Evolutionary conservation across 805 yeast genomes (phyloP).

Genomic region (Saturnispora quitensis): DNA sequence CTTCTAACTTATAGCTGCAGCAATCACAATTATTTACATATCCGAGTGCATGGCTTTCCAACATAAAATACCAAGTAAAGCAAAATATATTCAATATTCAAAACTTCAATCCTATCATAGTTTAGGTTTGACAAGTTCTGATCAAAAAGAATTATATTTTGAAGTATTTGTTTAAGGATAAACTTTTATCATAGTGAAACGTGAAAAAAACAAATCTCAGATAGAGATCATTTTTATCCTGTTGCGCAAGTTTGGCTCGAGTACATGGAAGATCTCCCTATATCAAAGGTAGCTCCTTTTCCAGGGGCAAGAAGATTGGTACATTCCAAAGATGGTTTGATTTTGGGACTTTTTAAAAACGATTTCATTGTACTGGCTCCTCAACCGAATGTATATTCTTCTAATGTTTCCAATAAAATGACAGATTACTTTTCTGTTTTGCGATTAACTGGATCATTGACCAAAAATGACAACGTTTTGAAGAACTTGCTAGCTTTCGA

Average conservation of each 20-base stretch:
- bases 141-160: too few species aligned
- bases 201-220: not conserved
- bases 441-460: slow-evolving; percentile 8
- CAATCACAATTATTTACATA: too few species aligned
- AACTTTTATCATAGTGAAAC: too few species aligned
- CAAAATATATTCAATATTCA: too few species aligned
- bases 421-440: slow-evolving; percentile 8
- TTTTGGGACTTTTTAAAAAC: slow-evolving; percentile 8
- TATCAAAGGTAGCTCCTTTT: slow-evolving; percentile 5
- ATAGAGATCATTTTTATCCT: not conserved
- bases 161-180: too few species aligned
- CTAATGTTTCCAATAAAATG: slow-evolving; percentile 1
- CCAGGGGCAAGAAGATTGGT: slow-evolving; percentile 6
- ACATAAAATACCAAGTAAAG: too few species aligned
- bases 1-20: too few species aligned
- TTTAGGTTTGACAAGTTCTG: too few species aligned
- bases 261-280: slow-evolving; percentile 8
- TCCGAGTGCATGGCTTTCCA: too few species aligned
- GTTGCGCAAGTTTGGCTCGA: not conserved
- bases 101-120: too few species aligned
- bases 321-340: slow-evolving; percentile 13
- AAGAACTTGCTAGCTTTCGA: slow-evolving; percentile 7
- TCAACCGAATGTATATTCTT: not conserved
- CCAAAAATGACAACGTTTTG: slow-evolving; percentile 9
- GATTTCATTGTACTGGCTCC: slow-evolving; percentile 11